Evolutionary conservation across 495 filamentous ascomycete species (phyloP), one percentile per base, ranked within the genome.

Genomic region (Pseudomonodictys pantanalensis): DNA sequence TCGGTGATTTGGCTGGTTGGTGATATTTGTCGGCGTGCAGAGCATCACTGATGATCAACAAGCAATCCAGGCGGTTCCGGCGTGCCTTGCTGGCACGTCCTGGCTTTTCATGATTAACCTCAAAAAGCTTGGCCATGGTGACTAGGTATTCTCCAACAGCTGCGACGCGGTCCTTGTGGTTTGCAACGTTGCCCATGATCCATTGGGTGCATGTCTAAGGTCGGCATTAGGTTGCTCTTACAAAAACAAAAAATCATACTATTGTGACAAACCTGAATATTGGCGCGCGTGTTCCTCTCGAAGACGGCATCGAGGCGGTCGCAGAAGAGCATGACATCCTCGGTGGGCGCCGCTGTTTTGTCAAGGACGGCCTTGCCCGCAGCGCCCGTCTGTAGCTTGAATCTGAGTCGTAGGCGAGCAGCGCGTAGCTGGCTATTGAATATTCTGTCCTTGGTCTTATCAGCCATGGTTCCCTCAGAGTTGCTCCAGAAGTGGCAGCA

Each of bases 1-100:
- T 22, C 24, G 25, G 23, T 20, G 18, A 2, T 28, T 15, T 18
- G 15, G 3, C 38, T 15, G 15, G 25, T 56, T 15, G 15, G 25
- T 56, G 52, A 25, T 30, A 56, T 22, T 45, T 56, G 24, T 30
- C 39, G 26, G 39, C 30, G 24, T 56, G 52, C 15, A 56, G 52
- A 11, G 46, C 52, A 46, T 56, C 39, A 41, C 42, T 56, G 25
- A 56, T 20, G 18, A 56, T n/a, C 12, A 29, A 20, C 26, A 56
- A 41, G 22, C 44, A 45, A 29, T 43, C 23, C 23, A 56, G 52
- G 11, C 39, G 52, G 3, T 45, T 56, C 1, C 23, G 24, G 1
- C 26, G 17, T 7, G 26, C 15, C n/a, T 32, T 30, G 8, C 10
- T n/a, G n/a, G n/a, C n/a, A n/a, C 8, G 1, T 12, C 38, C 10